Conservation (phyloP, 306 rosid species). For the Hippophae tibetana region DNA sequence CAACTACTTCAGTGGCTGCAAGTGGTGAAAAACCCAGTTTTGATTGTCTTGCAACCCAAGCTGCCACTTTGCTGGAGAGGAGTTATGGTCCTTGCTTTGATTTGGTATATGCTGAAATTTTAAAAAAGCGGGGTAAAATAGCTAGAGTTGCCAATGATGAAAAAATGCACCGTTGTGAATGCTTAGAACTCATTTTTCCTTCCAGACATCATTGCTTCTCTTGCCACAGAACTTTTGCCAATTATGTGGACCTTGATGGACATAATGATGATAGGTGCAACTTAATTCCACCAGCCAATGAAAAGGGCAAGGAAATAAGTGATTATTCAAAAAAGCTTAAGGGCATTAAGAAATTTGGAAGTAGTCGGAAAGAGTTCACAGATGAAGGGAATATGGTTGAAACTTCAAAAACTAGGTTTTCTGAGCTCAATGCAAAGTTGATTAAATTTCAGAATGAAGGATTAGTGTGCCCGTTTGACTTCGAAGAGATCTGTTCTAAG, state of each 20-base stretch:
- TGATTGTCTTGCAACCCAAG: conserved; percentile 56
- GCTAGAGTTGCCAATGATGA: conserved; percentile 43
- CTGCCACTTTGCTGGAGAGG: conserved; percentile 59
- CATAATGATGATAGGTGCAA: conserved; percentile 68
- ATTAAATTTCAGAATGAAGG: conserved; percentile 64
- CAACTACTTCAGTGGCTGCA: conserved; percentile 22
- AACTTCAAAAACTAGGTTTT: conserved; percentile 25
- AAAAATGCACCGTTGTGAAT: conserved; percentile 68
- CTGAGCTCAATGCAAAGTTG: conserved; percentile 49
- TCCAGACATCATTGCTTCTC: conserved; percentile 68
- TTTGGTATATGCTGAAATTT: conserved; percentile 34
- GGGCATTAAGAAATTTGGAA: conserved; percentile 43
- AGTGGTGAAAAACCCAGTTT: conserved; percentile 33
- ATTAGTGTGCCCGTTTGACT: conserved; percentile 55
- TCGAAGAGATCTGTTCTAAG: conserved; percentile 66
- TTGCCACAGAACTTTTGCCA: conserved; percentile 64
- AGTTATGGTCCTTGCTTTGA: conserved; percentile 60
- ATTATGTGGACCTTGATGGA: conserved; percentile 63
- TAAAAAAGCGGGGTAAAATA: conserved; percentile 45
- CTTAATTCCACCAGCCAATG: conserved; percentile 30
- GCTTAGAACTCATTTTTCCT: conserved; percentile 82
- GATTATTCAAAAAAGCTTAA: conserved; percentile 44
- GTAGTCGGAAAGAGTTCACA: conserved; percentile 30
- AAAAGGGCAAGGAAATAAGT: conserved; percentile 44
- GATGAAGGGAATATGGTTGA: conserved; percentile 35